phyloP scores from a whole-genome alignment of 164 flowering plant genomes.

The Berberis thunbergii region DNA sequence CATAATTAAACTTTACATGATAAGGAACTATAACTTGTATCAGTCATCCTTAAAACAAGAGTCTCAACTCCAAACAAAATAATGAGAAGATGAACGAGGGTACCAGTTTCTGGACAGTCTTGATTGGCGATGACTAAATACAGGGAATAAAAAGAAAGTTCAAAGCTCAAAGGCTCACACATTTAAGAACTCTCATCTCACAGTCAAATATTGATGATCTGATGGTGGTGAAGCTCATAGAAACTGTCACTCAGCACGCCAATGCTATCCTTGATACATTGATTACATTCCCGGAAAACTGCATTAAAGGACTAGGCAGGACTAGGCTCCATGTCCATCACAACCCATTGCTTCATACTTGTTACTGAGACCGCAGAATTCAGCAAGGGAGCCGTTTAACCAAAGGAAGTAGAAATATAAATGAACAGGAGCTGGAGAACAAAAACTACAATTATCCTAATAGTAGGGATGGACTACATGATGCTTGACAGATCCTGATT shows the following conservation, averaged over 20 bases:
- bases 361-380: neutral
- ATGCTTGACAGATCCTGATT: too few species aligned
- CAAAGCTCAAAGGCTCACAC: too few species aligned
- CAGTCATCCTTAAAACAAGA: neutral
- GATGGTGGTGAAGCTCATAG: conserved; percentile 1
- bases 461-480: too few species aligned
- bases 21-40: conserved; percentile 1
- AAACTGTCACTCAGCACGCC: neutral
- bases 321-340: neutral
- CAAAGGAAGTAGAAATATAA: neutral
- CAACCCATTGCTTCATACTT: neutral
- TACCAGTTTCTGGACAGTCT: neutral
- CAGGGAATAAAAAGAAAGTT: too few species aligned
- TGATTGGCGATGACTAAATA: too few species aligned
- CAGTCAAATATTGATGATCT: neutral
- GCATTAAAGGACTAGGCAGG: neutral
- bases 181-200: neutral
- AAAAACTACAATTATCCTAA: too few species aligned
- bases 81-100: neutral
- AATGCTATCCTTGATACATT: neutral
- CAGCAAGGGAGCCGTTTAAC: neutral
- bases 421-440: neutral
- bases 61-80: neutral
- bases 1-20: neutral
- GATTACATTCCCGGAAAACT: neutral